Conservation (phyloP, 2,329 filamentous ascomycete species). For the Colletotrichum musicola region DNA sequence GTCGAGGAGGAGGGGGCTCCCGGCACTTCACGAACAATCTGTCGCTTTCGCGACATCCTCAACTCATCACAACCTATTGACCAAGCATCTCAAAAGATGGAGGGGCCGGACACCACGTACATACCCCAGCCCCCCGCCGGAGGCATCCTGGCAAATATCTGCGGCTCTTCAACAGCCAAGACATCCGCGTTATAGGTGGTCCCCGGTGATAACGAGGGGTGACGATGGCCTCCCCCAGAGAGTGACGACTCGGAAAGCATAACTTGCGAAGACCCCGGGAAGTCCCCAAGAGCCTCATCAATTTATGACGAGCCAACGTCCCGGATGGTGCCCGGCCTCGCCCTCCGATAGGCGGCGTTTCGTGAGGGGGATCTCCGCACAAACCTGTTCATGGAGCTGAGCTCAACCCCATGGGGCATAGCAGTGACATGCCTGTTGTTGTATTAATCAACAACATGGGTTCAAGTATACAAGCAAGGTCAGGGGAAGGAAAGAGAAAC, state of each 20-base stretch:
- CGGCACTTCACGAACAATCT: constrained; percentile 16
- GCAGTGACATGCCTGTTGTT: constrained; percentile 19
- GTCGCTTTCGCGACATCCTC: constrained; percentile 13
- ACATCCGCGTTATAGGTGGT: neutral
- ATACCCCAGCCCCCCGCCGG: neutral
- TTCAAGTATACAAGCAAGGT: neutral
- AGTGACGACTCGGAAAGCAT: constrained; percentile 21
- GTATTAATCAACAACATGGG: neutral
- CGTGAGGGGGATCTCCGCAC: constrained; percentile 8
- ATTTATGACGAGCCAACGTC: neutral
- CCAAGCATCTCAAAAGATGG: neutral
- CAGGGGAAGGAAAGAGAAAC: constrained; percentile 7
- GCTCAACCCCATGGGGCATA: constrained; percentile 18
- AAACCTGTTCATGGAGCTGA: constrained; percentile 20
- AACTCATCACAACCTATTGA: neutral
- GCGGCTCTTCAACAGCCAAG: neutral
- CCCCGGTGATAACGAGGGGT: neutral
- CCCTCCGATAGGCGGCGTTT: neutral
- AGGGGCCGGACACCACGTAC: neutral
- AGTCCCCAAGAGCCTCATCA: neutral
- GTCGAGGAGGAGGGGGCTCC: neutral
- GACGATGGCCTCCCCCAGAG: constrained; percentile 1
- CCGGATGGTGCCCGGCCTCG: neutral
- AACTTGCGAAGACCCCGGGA: constrained; percentile 11
- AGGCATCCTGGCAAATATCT: neutral